phyloP scores from a whole-genome alignment of 2,329 filamentous ascomycete species.

The Cordyceps cicadae region DNA sequence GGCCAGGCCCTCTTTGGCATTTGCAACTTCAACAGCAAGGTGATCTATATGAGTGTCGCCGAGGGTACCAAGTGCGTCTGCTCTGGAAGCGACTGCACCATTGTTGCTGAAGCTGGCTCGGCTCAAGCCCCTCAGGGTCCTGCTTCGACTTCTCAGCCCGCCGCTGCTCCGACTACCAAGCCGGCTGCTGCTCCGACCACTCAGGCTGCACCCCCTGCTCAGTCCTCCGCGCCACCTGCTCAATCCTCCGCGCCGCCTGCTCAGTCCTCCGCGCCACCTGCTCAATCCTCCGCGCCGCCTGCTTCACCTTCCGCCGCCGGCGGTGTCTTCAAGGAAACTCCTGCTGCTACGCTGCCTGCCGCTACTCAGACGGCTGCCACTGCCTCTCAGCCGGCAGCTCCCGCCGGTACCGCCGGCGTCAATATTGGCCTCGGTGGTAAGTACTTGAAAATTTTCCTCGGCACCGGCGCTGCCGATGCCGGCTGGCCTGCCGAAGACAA shows the following conservation, averaged over 20 bases:
- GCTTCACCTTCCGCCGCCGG: not conserved
- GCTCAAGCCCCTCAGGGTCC: not conserved
- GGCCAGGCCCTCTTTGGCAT: constrained; percentile 5
- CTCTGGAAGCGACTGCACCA: constrained; percentile 9
- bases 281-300: not conserved
- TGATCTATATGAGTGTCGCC: constrained; percentile 8
- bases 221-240: not conserved
- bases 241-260: not conserved
- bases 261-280: not conserved
- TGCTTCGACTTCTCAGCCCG: not conserved
- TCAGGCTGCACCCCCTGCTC: not conserved
- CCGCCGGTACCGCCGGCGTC: not conserved
- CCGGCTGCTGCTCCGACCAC: not conserved
- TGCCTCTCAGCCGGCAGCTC: not conserved
- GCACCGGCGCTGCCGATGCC: constrained; percentile 19
- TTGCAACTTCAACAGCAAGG: constrained; percentile 6
- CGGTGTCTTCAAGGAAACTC: constrained; percentile 1
- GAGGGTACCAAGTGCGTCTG: constrained; percentile 10
- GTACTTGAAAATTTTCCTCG: constrained; percentile 19
- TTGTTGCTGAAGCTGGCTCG: not conserved
- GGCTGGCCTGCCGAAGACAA: constrained; percentile 22
- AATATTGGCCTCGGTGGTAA: constrained; percentile 19
- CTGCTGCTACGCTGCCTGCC: not conserved
- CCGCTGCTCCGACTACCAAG: not conserved
- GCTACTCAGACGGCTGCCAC: not conserved